These are phyloP conservation scores for Paramecium sexaurelia DNA, from an alignment of 73 alveolate species.

Conservation along the genomic window DNA sequence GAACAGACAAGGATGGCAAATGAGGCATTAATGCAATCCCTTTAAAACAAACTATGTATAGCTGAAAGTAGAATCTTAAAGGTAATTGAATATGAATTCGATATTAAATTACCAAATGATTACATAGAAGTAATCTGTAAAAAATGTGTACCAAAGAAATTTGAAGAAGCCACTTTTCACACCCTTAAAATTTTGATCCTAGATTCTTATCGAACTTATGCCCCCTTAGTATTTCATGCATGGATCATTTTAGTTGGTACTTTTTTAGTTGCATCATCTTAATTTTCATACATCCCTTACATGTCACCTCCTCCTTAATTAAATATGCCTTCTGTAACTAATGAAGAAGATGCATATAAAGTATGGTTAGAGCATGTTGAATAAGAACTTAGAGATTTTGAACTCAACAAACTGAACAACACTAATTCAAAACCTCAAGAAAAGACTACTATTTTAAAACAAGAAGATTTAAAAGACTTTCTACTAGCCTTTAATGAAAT, in stretches of 20 bases:
- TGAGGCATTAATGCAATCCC: conserved; percentile 53
- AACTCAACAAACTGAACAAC: neutral
- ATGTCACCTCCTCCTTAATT: conserved; percentile 52
- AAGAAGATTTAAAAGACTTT: conserved; percentile 48
- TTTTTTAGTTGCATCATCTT: conserved; percentile 37
- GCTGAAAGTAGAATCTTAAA: conserved; percentile 53
- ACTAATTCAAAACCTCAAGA: neutral
- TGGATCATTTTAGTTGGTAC: conserved; percentile 51
- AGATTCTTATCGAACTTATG: conserved; percentile 53
- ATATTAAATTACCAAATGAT: conserved; percentile 46
- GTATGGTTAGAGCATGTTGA: conserved; percentile 47
- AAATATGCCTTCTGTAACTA: neutral
- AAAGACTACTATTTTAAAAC: neutral
- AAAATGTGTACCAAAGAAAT: conserved; percentile 28
- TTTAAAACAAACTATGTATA: conserved; percentile 38
- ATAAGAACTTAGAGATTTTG: conserved; percentile 7
- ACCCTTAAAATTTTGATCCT: conserved; percentile 33
- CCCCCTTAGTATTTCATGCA: conserved; percentile 8
- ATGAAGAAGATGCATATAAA: conserved; percentile 39
- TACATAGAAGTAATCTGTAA: conserved; percentile 48
- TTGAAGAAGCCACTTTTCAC: conserved; percentile 46
- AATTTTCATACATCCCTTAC: neutral
- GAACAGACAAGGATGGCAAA: conserved; percentile 45
- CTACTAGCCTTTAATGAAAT: conserved; percentile 29
- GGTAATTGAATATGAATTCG: conserved; percentile 55